These are phyloP conservation scores for Phytophthora lateralis DNA, from an alignment of 352 stramenopile genomes.

Conservation along the genomic window DNA sequence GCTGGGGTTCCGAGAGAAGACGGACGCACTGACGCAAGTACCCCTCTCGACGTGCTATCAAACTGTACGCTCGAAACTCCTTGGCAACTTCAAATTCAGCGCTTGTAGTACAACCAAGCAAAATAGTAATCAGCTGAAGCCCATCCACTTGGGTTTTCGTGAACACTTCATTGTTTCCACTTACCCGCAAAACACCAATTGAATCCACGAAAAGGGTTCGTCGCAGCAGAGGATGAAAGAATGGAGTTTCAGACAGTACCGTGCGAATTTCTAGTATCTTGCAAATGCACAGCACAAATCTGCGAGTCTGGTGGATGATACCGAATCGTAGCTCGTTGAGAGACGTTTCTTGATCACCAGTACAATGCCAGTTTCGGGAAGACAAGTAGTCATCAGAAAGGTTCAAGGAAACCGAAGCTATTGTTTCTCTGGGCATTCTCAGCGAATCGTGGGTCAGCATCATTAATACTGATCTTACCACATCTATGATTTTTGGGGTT, in stretches of 20 bases:
- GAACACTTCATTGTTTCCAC: not conserved
- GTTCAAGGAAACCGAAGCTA: not conserved
- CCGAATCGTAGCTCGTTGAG: not conserved
- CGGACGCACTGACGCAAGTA: constrained; percentile 16
- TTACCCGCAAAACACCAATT: constrained; percentile 12
- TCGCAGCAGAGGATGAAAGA: constrained; percentile 20
- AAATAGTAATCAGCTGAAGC: constrained; percentile 6
- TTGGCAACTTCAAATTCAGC: not conserved
- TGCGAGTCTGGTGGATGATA: constrained; percentile 9
- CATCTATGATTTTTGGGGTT: not conserved
- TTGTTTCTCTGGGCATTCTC: not conserved
- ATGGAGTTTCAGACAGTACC: constrained; percentile 2
- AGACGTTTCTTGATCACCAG: not conserved
- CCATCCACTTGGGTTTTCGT: constrained; percentile 6
- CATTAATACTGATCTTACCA: constrained; percentile 6
- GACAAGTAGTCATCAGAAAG: constrained; percentile 14
- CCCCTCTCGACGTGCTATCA: constrained; percentile 8
- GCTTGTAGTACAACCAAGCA: not conserved
- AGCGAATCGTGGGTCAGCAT: not conserved
- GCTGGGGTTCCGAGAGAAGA: constrained; percentile 5
- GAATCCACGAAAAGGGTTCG: constrained; percentile 15
- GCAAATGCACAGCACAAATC: constrained; percentile 11
- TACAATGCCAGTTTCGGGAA: constrained; percentile 3
- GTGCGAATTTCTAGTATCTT: not conserved
- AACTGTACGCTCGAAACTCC: constrained; percentile 10